Evolutionary conservation across 2,329 filamentous ascomycete species (phyloP).

Genomic region (Monilinia aucupariae): DNA sequence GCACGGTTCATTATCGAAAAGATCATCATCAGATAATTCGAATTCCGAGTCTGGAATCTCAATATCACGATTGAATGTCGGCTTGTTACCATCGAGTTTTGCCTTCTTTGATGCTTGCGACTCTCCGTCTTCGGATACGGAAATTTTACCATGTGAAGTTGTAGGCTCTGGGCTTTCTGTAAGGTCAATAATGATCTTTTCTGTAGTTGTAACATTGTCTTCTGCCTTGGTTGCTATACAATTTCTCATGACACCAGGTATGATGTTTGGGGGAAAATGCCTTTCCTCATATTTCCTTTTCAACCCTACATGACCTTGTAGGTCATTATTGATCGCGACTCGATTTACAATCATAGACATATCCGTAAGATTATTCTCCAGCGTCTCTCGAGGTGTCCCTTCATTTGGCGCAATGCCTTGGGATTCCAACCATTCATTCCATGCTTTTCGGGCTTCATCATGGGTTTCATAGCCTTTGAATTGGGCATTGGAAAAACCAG

Average conservation of each 20-base stretch:
- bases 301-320: neutral
- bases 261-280: neutral
- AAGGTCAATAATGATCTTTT: neutral
- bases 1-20: neutral
- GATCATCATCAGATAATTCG: conserved; percentile 1
- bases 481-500: conserved; percentile 14
- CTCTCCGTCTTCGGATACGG: neutral
- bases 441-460: conserved; percentile 18
- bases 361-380: neutral
- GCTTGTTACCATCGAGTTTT: neutral
- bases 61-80: neutral
- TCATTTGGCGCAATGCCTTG: neutral
- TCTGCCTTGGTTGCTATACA: neutral
- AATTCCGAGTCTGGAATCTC: conserved; percentile 1
- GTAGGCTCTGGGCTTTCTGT: neutral
- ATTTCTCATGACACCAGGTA: neutral
- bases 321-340: neutral
- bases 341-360: neutral
- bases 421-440: conserved; percentile 16
- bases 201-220: neutral
- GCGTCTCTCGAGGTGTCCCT: neutral
- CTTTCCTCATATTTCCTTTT: conserved; percentile 1
- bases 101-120: neutral
- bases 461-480: conserved; percentile 19
- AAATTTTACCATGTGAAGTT: neutral